Evolutionary conservation across 140 eudicot species (phyloP).

Genomic region (Flaveria floridana): DNA sequence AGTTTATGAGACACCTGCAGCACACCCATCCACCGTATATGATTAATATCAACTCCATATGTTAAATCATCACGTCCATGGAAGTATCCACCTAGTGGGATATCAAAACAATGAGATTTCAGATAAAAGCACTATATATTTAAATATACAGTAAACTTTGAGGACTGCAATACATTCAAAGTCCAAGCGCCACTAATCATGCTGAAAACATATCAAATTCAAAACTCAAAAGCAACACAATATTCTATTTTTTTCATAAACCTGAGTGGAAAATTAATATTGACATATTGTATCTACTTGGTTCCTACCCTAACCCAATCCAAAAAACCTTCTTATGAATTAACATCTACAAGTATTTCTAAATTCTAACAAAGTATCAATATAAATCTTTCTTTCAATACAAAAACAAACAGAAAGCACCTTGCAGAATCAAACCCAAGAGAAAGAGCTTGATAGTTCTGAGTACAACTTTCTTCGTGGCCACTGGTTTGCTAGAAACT

Average conservation of each 20-base stretch:
- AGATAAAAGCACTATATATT: background rate
- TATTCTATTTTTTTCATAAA: background rate
- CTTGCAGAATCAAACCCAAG: conserved; percentile 81
- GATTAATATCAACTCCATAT: conserved; percentile 71
- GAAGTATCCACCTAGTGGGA: conserved; percentile 69
- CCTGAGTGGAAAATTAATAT: background rate
- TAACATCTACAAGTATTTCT: background rate
- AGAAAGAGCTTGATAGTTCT: conserved; percentile 71
- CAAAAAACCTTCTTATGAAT: background rate
- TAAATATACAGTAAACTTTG: background rate
- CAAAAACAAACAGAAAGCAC: conserved; percentile 34
- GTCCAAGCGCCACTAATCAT: background rate
- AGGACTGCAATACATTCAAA: conserved; percentile 9
- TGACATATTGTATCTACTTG: background rate
- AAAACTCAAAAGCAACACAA: background rate
- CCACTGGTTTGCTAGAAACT: conserved; percentile 60
- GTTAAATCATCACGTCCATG: conserved; percentile 72
- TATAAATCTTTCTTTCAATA: background rate
- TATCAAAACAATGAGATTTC: conserved; percentile 20
- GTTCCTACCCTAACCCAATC: conserved; percentile 13
- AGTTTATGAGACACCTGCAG: conserved; percentile 62
- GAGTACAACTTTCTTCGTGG: conserved; percentile 65
- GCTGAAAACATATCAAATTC: conserved; percentile 19
- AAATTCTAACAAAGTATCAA: background rate
- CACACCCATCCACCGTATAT: conserved; percentile 88